Conservation (phyloP, 2,329 filamentous ascomycete genomes). For the Conoideocrella luteorostrata region DNA sequence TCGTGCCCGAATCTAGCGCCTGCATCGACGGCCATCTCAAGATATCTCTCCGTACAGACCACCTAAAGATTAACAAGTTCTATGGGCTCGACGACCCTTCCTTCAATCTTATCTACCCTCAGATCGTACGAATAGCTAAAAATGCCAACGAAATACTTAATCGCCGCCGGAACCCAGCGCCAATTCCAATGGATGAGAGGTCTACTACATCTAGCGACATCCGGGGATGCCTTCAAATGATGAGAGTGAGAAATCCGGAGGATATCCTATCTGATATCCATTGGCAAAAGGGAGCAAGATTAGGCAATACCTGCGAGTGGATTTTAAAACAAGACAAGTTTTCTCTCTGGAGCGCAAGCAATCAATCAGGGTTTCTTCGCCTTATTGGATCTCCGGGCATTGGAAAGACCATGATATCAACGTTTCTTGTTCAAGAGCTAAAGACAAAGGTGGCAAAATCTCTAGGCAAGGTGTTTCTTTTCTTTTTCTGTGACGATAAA, state of each 20-base stretch:
- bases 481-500: slow-evolving; percentile 11
- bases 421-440: slow-evolving; percentile 9
- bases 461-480: slow-evolving; percentile 1
- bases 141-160: neutral
- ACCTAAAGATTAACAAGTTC: slow-evolving; percentile 12
- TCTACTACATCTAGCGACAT: slow-evolving; percentile 2
- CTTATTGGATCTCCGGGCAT: slow-evolving; percentile 11
- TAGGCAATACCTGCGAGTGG: slow-evolving; percentile 10
- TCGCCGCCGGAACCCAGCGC: neutral
- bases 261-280: slow-evolving; percentile 6
- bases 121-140: slow-evolving; percentile 6
- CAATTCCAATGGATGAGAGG: slow-evolving; percentile 2
- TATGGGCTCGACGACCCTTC: slow-evolving; percentile 8
- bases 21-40: slow-evolving; percentile 10
- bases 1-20: slow-evolving; percentile 9
- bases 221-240: slow-evolving; percentile 2
- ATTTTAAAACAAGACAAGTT: slow-evolving; percentile 10
- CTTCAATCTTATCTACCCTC: slow-evolving; percentile 10
- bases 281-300: slow-evolving; percentile 6
- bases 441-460: slow-evolving; percentile 5
- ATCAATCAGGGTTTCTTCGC: slow-evolving; percentile 6
- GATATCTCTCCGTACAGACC: slow-evolving; percentile 9
- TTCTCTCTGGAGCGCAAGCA: neutral
- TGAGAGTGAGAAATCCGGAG: slow-evolving; percentile 7
- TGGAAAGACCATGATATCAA: slow-evolving; percentile 11